Evolutionary conservation across 768 basidiomycete species (phyloP), one percentile per base, ranked within the genome.

Genomic region (Calocybe gangraenosa): DNA sequence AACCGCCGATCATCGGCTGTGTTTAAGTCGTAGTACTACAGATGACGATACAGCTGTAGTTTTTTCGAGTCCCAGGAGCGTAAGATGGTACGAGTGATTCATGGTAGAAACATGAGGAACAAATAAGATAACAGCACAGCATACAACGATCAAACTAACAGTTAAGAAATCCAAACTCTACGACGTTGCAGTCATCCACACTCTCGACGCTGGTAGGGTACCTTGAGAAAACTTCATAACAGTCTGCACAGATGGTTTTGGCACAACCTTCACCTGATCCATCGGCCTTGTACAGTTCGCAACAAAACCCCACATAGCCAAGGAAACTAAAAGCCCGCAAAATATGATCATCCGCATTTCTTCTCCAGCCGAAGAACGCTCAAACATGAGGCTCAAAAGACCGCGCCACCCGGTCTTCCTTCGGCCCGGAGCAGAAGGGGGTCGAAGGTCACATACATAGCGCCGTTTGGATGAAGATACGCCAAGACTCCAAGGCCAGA

Each of bases 341-440:
- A 81, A 78, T 37, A 76, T 18, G 30, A 82, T 69, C 71, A 82
- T 68, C 49, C 81, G 69, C 59, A 76, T 71, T 61, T 87, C 85
- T 57, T 87, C 82, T 5, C 85, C 85, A 18, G 85, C 84, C 1
- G 74, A 61, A 15, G 78, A 79, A 48, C 60, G 68, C 61, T 87
- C 85, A 22, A 76, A 53, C 22, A 84, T 44, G 47, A 86, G 58
- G 31, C 67, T 64, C 25, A 68, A 6, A 35, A 77, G 50, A 8
- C 72, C 71, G 32, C 63, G 62, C 49, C 67, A 45, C n/a, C 71
- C 72, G 3, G 58, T 53, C 61, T 66, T 67, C 62, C 67, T 60
- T 31, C 67, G 50, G 32, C 63, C 62, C 30, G 70, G 67, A 46
- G 56, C 60, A 40, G 62, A 56, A 6, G 58, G 55, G 7, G 76